Base-by-base conservation (phyloP, 2,329 filamentous ascomycete species). In the Harringtonia aguacate region DNA sequence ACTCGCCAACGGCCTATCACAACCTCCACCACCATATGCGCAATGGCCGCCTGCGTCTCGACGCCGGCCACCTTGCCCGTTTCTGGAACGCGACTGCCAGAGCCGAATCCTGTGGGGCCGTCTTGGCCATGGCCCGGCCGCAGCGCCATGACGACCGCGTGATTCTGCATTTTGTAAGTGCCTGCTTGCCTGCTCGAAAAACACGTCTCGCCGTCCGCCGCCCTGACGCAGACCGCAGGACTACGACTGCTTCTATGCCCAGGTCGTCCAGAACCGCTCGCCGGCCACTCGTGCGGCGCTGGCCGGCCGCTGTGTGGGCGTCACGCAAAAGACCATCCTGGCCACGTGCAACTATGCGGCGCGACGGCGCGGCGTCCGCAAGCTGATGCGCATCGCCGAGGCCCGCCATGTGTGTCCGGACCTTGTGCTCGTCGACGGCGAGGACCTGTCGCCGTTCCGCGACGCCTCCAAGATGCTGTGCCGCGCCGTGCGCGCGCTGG, bases 301-400 rank as follows among this genome's bases (percentile, higher is more conserved):
- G 46, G 86, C 79, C 57, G 70, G 73, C 1, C 65, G 84, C 17
- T 86, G 88, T 8, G 68, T 97, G 29, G 89, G 87, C 30, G 79
- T 95, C 46, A 85, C 89, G 61, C 89, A 95, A 63, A 95, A 95
- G 64, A 86, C 88, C 59, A 95, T 95, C 44, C 72, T 92, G 34
- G 86, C 89, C 20, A 94, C 88, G 5, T 94, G 86, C 72, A 97
- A 97, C 64, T 97, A 97, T 61, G 86, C 85, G 58, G 90, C 90
- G 20, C 79, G 90, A 30, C 68, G 78, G 41, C 73, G 65, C n/a
- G 79, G 78, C 43, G 71, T 89, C 43, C 70, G 75, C 60, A 97
- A 98, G 67, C 72, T 97, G 48, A 88, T 94, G 71, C 75, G 87
- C 50, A 79, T 95, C 57, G 75, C 72, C 43, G 87, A 95, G 49